Conservation (phyloP, 805 yeast genomes). For the Barnettozyma botsteinii region DNA sequence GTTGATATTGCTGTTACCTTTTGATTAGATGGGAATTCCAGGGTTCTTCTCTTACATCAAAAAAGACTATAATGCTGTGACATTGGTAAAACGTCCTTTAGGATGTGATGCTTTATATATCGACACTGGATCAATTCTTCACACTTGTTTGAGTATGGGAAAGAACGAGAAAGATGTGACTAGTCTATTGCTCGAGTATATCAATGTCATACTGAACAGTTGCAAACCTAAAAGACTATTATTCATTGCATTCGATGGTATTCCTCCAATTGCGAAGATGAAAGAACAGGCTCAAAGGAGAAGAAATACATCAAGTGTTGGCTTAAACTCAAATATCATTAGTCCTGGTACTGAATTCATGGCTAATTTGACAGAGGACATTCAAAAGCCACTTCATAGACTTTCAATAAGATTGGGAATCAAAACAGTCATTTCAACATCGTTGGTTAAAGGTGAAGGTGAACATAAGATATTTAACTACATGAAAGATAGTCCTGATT, state of each 20-base stretch:
- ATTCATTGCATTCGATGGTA: slow-evolving; percentile 95
- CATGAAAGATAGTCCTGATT: slow-evolving; percentile 64
- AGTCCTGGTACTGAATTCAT: slow-evolving; percentile 96
- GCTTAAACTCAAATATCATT: slow-evolving; percentile 79
- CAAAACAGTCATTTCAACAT: slow-evolving; percentile 73
- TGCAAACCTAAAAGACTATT: slow-evolving; percentile 68
- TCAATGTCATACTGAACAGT: slow-evolving; percentile 17
- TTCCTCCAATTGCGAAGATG: slow-evolving; percentile 95
- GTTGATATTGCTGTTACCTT: too few species aligned
- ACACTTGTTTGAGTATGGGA: slow-evolving; percentile 70
- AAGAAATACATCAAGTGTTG: slow-evolving; percentile 76
- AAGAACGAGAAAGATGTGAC: slow-evolving; percentile 67
- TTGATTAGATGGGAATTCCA: slow-evolving; percentile 23
- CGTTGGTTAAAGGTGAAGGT: slow-evolving; percentile 95
- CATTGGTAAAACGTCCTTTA: background rate
- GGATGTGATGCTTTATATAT: slow-evolving; percentile 87
- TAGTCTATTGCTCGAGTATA: slow-evolving; percentile 38
- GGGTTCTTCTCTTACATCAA: slow-evolving; percentile 13
- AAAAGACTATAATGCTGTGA: slow-evolving; percentile 1
- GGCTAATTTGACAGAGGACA: slow-evolving; percentile 68
- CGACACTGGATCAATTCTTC: slow-evolving; percentile 92
- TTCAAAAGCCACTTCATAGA: slow-evolving; percentile 71
- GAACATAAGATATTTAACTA: slow-evolving; percentile 93
- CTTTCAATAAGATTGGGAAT: slow-evolving; percentile 70
- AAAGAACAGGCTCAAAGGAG: slow-evolving; percentile 91